Evolutionary conservation across 176 grass and related monocot genomes (phyloP).

Genomic region (Juncus effusus): DNA sequence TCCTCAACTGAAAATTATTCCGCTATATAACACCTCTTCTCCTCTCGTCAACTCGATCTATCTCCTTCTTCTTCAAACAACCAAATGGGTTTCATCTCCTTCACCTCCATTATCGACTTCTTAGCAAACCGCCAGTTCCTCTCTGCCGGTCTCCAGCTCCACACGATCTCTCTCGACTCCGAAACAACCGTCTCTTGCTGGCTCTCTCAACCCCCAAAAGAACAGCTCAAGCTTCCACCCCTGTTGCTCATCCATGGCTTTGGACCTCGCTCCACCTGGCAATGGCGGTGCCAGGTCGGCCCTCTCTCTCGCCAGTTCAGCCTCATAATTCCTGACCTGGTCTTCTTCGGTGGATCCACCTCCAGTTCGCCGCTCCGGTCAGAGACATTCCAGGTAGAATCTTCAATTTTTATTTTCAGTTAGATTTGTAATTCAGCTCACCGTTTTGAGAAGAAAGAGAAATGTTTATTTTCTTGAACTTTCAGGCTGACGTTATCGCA

Average conservation of each 20-base stretch:
- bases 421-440: too few relatives aligned
- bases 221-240: constrained; percentile 32
- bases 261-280: constrained; percentile 67
- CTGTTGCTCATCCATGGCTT: constrained; percentile 80
- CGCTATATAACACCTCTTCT: too few relatives aligned
- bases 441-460: too few relatives aligned
- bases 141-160: constrained; percentile 52
- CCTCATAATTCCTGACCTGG: constrained; percentile 66
- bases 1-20: too few relatives aligned
- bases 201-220: constrained; percentile 25
- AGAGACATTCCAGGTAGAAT: constrained; percentile 35
- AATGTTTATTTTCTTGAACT: too few relatives aligned
- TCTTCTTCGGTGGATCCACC: constrained; percentile 69
- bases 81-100: constrained; percentile 43
- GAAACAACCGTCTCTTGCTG: constrained; percentile 40
- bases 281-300: constrained; percentile 61
- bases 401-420: too few relatives aligned
- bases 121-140: constrained; percentile 33
- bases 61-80: too few relatives aligned
- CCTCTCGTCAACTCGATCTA: too few relatives aligned
- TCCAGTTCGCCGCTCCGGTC: constrained; percentile 29
- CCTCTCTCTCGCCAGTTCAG: constrained; percentile 53
- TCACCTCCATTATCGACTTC: constrained; percentile 53
- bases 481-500: constrained; percentile 47
- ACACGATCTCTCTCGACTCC: constrained; percentile 30